These are phyloP conservation scores for Arthrobotrys megalospora DNA, from an alignment of 2,329 filamentous ascomycete species.

Conservation along the genomic window DNA sequence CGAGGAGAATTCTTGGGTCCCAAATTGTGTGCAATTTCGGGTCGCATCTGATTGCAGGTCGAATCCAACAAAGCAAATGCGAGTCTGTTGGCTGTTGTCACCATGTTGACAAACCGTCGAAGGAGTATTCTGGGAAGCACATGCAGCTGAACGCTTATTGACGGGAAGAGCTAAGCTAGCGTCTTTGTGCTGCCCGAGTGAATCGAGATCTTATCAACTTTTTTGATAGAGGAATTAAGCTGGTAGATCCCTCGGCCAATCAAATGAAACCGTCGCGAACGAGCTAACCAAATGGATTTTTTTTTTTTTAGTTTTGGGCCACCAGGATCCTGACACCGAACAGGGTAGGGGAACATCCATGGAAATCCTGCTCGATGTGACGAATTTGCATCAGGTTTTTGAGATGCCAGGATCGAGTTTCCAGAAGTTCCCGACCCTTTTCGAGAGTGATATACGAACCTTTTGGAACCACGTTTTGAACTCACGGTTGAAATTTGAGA, in stretches of 20 bases:
- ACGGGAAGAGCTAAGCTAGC: slow-evolving; percentile 30
- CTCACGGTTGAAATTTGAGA: background rate
- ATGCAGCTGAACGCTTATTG: slow-evolving; percentile 46
- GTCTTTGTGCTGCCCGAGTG: slow-evolving; percentile 14
- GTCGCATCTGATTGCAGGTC: slow-evolving; percentile 4
- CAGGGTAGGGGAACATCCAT: slow-evolving; percentile 47
- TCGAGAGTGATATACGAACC: slow-evolving; percentile 23
- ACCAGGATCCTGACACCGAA: slow-evolving; percentile 41
- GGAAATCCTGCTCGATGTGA: slow-evolving; percentile 54
- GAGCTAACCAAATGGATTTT: slow-evolving; percentile 44
- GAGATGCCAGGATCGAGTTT: slow-evolving; percentile 30
- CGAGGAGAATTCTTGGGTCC: background rate
- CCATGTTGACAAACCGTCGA: slow-evolving; percentile 30
- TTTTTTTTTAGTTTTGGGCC: slow-evolving; percentile 21
- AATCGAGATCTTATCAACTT: slow-evolving; percentile 44
- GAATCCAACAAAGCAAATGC: slow-evolving; percentile 2
- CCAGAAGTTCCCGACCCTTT: slow-evolving; percentile 40
- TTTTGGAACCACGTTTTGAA: background rate
- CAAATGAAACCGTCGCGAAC: slow-evolving; percentile 57
- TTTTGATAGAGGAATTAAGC: slow-evolving; percentile 45
- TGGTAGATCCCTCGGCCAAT: slow-evolving; percentile 47
- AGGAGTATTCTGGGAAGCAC: slow-evolving; percentile 10
- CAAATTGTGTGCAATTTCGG: slow-evolving; percentile 7
- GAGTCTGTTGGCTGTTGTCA: slow-evolving; percentile 16
- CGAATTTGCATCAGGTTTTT: slow-evolving; percentile 41